Base-by-base conservation (phyloP, 129 eudicot genomes). In the Kitagawia praeruptora region DNA sequence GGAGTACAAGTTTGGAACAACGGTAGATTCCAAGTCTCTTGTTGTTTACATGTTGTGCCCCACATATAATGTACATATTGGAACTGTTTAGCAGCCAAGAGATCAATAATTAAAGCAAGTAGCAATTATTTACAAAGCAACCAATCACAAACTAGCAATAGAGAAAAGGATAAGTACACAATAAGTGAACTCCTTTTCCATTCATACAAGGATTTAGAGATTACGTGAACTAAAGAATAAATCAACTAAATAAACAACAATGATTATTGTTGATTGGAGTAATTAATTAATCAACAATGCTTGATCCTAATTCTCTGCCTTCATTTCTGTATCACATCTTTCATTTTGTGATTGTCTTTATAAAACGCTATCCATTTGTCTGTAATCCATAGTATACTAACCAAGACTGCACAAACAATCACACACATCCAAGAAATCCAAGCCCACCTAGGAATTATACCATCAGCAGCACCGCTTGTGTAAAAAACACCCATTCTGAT, bases 381-480 rank as follows among this genome's bases (percentile, higher is more conserved):
- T 82, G 84, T 73, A 77, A 95, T 78, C 98, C 98, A 95, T 79
- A 58, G 53, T 7, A 89, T 76, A 78, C 98, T 90, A 73, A 83
- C 81, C 79, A 88, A 78, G 49, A 92, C 87, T 9, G 86, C 40
- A 34, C 8, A 28, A 14, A 34, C 72, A 66, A 66, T 66, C 41
- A 66, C 72, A 66, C 40, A 77, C 83, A 91, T 84, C 98, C 98
- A 94, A 82, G 96, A 91, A 44, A 69, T 81, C 97, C 96, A 94
- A 87, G 83, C 91, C 97, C 97, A 91, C 81, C 56, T 15, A 15
- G 96, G 96, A 79, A 94, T 77, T 79, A 83, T 53, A 76, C 82
- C 85, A 78, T 83, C 63, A 12, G 75, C 96, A 45, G 78, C 93
- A 58, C 91, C 97, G 67, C 83, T 84, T 11, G 70, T 70, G 76